A percentile compares a stretch with the other conserved stretches of the same genome.
Evolutionary conservation across 257 asterid species (phyloP).

Genomic region (Solanum infundibuliforme): DNA sequence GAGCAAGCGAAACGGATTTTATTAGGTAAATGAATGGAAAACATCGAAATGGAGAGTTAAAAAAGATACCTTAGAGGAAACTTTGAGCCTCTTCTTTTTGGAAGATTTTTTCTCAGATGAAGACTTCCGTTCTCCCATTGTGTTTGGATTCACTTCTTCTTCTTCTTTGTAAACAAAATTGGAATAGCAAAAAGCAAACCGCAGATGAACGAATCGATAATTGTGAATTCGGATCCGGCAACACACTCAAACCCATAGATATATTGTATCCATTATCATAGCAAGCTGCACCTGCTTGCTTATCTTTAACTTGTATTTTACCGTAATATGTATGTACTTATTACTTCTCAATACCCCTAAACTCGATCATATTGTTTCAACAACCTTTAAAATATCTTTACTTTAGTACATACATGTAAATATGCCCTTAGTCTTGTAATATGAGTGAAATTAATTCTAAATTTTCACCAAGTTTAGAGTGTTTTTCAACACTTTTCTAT

Average conservation of each 20-base stretch:
- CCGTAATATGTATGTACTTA: neutral
- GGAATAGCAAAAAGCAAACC: neutral
- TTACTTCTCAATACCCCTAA: too few relatives aligned
- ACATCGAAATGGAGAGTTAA: neutral
- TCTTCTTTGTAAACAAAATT: conserved; percentile 4
- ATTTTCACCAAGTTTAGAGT: too few relatives aligned
- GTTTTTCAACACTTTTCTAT: too few relatives aligned
- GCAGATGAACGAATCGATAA: neutral
- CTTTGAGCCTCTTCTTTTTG: conserved; percentile 43
- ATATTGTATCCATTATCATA: neutral
- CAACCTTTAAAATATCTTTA: too few relatives aligned
- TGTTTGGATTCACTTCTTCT: neutral
- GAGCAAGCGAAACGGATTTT: neutral
- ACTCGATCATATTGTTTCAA: too few relatives aligned
- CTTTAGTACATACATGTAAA: too few relatives aligned
- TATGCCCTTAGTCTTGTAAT: rapidly evolving
- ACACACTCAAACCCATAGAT: neutral
- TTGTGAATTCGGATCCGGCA: neutral
- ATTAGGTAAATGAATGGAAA: too few relatives aligned
- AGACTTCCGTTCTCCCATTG: conserved; percentile 39
- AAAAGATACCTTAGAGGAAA: conserved; percentile 29
- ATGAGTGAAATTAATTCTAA: too few relatives aligned
- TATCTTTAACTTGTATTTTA: neutral
- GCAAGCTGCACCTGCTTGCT: neutral
- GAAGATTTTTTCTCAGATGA: conserved; percentile 42